phyloP scores from a whole-genome alignment of 2,329 filamentous ascomycete genomes.

The Penicillium sp. region DNA sequence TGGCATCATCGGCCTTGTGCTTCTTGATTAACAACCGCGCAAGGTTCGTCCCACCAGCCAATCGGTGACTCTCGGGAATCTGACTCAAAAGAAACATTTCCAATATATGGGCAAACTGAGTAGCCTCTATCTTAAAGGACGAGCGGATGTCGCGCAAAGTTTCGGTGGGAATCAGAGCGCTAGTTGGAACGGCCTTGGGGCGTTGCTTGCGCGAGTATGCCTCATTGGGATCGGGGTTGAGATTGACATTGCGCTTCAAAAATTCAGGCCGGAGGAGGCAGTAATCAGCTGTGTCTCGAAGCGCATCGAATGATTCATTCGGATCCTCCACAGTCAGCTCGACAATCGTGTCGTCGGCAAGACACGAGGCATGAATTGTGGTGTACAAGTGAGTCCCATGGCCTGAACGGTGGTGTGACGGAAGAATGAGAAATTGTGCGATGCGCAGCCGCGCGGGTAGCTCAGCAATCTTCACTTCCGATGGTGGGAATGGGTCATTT shows the following conservation, averaged over 20 bases:
- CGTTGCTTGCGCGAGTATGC: conserved; percentile 33
- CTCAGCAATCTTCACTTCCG: conserved; percentile 48
- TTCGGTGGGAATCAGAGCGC: conserved; percentile 49
- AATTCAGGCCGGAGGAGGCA: conserved; percentile 50
- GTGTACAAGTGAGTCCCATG: conserved; percentile 77
- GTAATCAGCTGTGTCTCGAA: conserved; percentile 59
- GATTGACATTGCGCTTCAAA: conserved; percentile 43
- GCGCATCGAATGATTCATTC: conserved; percentile 62
- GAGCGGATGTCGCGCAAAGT: conserved; percentile 47
- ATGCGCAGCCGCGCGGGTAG: conserved; percentile 75
- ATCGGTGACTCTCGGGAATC: conserved; percentile 48
- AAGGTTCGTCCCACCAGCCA: conserved; percentile 46
- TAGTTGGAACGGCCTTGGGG: conserved; percentile 44
- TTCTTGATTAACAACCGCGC: conserved; percentile 47
- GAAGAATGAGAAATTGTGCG: conserved; percentile 87
- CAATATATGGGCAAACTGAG: conserved; percentile 57
- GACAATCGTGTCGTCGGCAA: conserved; percentile 60
- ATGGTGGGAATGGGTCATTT: conserved; percentile 42
- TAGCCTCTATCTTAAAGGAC: conserved; percentile 53
- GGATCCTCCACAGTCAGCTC: conserved; percentile 94
- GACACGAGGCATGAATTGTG: conserved; percentile 65
- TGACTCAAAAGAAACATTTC: conserved; percentile 58
- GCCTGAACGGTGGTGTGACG: conserved; percentile 75
- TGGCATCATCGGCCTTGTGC: conserved; percentile 44
- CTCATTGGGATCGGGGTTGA: conserved; percentile 42